Percentiles rank a stretch among this genome's conserved stretches.
phyloP scores from a whole-genome alignment of 371 early-diverging fungal genomes.

The Haplosporangium sp. region DNA sequence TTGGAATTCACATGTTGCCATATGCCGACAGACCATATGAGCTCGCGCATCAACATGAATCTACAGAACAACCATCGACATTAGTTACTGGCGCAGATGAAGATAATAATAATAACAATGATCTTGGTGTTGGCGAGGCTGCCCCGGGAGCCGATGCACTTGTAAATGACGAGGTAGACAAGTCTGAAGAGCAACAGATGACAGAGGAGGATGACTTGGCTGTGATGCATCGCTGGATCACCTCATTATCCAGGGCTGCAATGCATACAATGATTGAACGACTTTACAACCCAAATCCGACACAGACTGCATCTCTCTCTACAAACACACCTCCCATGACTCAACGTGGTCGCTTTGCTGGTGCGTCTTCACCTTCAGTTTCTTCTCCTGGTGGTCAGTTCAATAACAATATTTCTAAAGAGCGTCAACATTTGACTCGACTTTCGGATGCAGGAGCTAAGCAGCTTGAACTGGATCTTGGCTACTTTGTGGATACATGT shows the following conservation, averaged over 20 bases:
- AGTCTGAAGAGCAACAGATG: constrained; percentile 8
- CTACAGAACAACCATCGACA: constrained; percentile 1
- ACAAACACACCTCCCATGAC: constrained; percentile 11
- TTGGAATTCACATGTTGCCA: constrained; percentile 69
- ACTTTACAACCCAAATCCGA: constrained; percentile 37
- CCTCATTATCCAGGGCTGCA: constrained; percentile 68
- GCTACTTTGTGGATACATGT: constrained; percentile 32
- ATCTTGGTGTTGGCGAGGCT: constrained; percentile 48
- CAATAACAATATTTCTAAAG: not conserved
- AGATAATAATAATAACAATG: constrained; percentile 11
- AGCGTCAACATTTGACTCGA: constrained; percentile 31
- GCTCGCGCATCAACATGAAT: constrained; percentile 13
- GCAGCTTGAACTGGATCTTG: constrained; percentile 46
- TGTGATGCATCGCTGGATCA: constrained; percentile 77
- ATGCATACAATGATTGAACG: constrained; percentile 60
- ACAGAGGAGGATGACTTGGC: constrained; percentile 55
- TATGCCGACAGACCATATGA: constrained; percentile 55
- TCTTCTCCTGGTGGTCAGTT: not conserved
- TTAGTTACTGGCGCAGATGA: constrained; percentile 6
- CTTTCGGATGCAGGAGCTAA: constrained; percentile 46
- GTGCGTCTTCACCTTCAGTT: constrained; percentile 3
- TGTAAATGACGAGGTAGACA: not conserved
- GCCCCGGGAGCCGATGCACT: constrained; percentile 19
- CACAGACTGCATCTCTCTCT: constrained; percentile 1
- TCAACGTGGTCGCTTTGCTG: constrained; percentile 13